Percentiles rank a stretch among this genome's conserved stretches.
These are phyloP conservation scores for Backusella sp. DNA, from an alignment of 192 early-diverging fungal species.

Conservation along the genomic window DNA sequence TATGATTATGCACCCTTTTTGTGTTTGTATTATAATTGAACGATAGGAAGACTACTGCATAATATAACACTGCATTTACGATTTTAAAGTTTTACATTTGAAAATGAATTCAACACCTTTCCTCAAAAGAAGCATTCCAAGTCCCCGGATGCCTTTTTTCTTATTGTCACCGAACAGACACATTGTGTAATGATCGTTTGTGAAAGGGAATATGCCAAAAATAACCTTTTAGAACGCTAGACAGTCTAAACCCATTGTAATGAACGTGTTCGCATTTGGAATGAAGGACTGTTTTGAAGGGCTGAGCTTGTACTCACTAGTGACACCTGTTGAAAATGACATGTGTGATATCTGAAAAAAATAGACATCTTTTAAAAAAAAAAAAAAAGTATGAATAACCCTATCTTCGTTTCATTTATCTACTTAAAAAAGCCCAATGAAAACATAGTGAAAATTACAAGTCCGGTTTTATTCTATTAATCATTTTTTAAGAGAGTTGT, in stretches of 20 bases:
- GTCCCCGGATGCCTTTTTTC: not conserved
- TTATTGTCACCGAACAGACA: not conserved
- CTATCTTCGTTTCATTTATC: not conserved
- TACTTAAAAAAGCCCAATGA: not conserved
- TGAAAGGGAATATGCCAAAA: not conserved
- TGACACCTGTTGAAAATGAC: not conserved
- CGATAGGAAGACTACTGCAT: not conserved
- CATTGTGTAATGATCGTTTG: not conserved
- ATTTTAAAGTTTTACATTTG: not conserved
- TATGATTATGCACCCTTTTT: not conserved
- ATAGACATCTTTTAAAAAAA: no score
- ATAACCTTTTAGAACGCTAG: not conserved
- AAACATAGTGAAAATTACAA: not conserved
- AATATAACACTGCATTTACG: not conserved
- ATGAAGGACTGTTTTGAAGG: not conserved
- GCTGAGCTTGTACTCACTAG: not conserved
- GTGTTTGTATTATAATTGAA: not conserved
- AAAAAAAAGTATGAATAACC: no score
- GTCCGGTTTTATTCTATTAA: not conserved
- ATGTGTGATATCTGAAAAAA: not conserved
- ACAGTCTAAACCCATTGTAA: not conserved
- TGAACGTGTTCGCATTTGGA: not conserved
- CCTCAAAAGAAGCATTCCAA: not conserved
- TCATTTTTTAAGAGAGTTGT: no score
- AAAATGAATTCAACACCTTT: not conserved